Conservation (phyloP, 441 rosid genomes). For the Rhodomyrtus psidioides region DNA sequence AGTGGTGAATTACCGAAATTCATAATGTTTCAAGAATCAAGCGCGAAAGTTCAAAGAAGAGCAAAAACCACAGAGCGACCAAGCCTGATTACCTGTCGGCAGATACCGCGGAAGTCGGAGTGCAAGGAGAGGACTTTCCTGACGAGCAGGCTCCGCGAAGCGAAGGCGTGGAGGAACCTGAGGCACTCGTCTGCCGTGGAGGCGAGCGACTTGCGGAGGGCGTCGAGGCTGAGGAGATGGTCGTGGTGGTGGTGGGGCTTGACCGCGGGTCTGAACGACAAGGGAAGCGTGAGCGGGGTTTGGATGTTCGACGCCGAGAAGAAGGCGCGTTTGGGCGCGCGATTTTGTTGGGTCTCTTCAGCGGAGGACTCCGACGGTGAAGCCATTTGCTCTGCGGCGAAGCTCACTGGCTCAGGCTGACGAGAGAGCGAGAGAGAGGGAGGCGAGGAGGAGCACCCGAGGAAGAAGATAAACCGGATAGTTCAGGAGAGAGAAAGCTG, state of each 20-base stretch:
- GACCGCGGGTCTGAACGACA: background rate
- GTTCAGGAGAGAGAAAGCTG: background rate
- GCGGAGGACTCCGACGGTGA: background rate
- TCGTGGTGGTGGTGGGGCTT: conserved; percentile 4
- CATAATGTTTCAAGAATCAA: background rate
- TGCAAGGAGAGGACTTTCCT: conserved; percentile 33
- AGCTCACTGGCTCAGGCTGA: background rate
- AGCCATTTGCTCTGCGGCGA: background rate
- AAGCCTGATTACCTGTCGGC: conserved; percentile 33
- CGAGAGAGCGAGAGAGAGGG: background rate
- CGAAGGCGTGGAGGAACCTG: conserved; percentile 25
- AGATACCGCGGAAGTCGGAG: conserved; percentile 32
- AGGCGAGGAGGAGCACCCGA: background rate
- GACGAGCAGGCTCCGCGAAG: conserved; percentile 42
- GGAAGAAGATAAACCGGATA: background rate
- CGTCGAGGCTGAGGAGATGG: background rate
- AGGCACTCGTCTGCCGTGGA: conserved; percentile 31
- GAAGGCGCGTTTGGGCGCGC: background rate
- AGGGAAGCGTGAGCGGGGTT: conserved; percentile 28
- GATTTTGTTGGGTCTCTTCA: background rate
- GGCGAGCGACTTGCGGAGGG: conserved; percentile 27
- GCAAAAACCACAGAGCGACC: background rate
- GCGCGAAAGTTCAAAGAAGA: too few relatives aligned
- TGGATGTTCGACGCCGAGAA: conserved; percentile 6
- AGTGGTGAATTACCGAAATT: background rate